Percentiles rank a stretch among this genome's conserved stretches.
phyloP scores from a whole-genome alignment of 2,329 filamentous ascomycete genomes.

The Bipolaris oryzae region DNA sequence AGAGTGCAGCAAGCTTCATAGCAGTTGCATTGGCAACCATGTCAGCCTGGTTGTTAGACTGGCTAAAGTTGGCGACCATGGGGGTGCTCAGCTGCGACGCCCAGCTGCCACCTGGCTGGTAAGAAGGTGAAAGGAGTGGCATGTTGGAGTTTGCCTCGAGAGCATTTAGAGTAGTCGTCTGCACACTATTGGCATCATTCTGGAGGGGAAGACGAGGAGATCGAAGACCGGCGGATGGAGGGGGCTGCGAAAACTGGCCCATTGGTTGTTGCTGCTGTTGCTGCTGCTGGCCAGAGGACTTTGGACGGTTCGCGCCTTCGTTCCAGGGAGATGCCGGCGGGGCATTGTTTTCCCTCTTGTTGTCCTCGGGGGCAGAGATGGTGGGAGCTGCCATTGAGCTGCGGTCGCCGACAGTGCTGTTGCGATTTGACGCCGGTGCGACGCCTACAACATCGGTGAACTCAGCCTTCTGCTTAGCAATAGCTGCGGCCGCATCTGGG shows the following conservation, averaged over 20 bases:
- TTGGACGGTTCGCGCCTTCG: conserved; percentile 66
- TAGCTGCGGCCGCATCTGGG: conserved; percentile 96
- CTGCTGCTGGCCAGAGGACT: conserved; percentile 74
- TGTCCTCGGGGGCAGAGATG: conserved; percentile 73
- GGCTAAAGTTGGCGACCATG: conserved; percentile 83
- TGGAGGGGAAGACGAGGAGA: conserved; percentile 76
- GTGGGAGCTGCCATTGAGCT: conserved; percentile 75
- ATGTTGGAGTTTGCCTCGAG: conserved; percentile 75
- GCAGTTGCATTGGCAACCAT: conserved; percentile 99
- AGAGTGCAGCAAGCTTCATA: conserved; percentile 97
- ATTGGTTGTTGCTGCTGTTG: conserved; percentile 64
- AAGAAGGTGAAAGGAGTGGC: conserved; percentile 80
- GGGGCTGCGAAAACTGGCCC: conserved; percentile 88
- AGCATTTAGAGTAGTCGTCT: conserved; percentile 80
- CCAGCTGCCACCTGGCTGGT: conserved; percentile 87
- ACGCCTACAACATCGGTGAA: conserved; percentile 95
- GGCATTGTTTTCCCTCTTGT: conserved; percentile 63
- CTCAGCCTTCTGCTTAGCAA: conserved; percentile 96
- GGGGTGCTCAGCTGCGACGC: conserved; percentile 98
- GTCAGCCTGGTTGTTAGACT: conserved; percentile 76
- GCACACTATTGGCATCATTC: conserved; percentile 71
- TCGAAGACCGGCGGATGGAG: conserved; percentile 75
- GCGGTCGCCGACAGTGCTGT: conserved; percentile 81
- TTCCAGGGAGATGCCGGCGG: conserved; percentile 84
- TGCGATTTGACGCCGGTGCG: conserved; percentile 87